phyloP scores from a whole-genome alignment of 805 yeast species.

The Schwanniomyces yamadae region DNA sequence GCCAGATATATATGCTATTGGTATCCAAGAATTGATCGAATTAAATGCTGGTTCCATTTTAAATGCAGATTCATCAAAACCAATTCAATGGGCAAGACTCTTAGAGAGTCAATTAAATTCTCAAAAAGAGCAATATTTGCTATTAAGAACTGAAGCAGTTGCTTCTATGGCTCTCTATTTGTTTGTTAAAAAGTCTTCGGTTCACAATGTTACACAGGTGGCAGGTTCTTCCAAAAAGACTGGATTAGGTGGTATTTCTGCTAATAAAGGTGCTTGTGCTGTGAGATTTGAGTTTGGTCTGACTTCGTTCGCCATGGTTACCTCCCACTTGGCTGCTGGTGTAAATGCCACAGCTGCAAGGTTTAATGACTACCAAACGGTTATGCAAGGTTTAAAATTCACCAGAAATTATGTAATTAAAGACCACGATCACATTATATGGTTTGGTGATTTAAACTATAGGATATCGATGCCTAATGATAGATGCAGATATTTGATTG shows the following conservation, averaged over 20 bases:
- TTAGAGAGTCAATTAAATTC: slow-evolving; percentile 63
- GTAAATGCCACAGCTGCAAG: slow-evolving; percentile 77
- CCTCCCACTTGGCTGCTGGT: slow-evolving; percentile 95
- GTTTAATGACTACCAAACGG: slow-evolving; percentile 76
- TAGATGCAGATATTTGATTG: slow-evolving; percentile 55
- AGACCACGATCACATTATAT: slow-evolving; percentile 80
- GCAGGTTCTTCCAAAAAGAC: slow-evolving; percentile 95
- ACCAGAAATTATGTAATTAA: slow-evolving; percentile 67
- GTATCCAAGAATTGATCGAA: slow-evolving; percentile 93
- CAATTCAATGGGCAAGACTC: slow-evolving; percentile 73
- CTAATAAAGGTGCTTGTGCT: slow-evolving; percentile 96
- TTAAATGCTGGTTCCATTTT: slow-evolving; percentile 87
- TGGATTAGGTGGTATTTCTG: slow-evolving; percentile 95
- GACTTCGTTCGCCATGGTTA: slow-evolving; percentile 78
- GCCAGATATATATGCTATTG: slow-evolving; percentile 86
- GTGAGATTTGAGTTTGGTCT: slow-evolving; percentile 81
- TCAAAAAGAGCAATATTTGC: slow-evolving; percentile 46
- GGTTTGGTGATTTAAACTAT: slow-evolving; percentile 94
- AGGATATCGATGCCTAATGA: slow-evolving; percentile 73
- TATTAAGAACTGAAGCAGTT: slow-evolving; percentile 73
- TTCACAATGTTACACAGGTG: slow-evolving; percentile 63
- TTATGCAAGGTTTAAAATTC: slow-evolving; percentile 73
- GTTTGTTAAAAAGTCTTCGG: slow-evolving; percentile 48
- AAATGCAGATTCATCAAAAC: slow-evolving; percentile 77
- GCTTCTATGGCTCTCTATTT: slow-evolving; percentile 65